phyloP scores from a whole-genome alignment of 345 rosid species.

The Cardamine occulta region DNA sequence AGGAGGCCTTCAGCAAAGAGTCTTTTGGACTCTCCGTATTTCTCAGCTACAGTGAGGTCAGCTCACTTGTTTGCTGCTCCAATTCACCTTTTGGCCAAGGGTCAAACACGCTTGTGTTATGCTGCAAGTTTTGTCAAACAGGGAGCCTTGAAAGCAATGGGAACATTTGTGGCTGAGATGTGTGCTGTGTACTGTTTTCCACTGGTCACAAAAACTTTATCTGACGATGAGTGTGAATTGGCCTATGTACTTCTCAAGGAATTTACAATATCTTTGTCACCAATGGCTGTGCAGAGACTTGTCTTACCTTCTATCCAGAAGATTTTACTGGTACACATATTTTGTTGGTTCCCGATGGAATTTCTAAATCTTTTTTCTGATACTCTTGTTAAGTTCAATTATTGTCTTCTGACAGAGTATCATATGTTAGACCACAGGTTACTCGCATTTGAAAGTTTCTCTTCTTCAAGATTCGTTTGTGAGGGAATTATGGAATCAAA shows the following conservation, averaged over 20 bases:
- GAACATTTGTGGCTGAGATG: constrained; percentile 82
- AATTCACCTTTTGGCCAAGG: constrained; percentile 73
- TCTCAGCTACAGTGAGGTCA: constrained; percentile 77
- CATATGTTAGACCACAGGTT: constrained; percentile 76
- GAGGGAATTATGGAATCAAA: constrained; percentile 76
- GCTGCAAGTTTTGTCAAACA: constrained; percentile 85
- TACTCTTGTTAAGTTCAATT: constrained; percentile 26
- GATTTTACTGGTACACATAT: constrained; percentile 71
- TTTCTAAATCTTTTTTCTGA: background rate
- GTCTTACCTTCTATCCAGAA: constrained; percentile 83
- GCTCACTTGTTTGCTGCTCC: constrained; percentile 85
- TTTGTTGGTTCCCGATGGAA: constrained; percentile 30
- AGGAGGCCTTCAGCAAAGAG: constrained; percentile 89
- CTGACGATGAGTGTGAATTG: constrained; percentile 79
- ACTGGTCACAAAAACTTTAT: constrained; percentile 57
- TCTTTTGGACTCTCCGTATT: constrained; percentile 85
- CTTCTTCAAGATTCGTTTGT: constrained; percentile 95
- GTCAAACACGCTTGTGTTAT: constrained; percentile 68
- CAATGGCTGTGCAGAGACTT: constrained; percentile 64
- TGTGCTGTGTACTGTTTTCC: constrained; percentile 79
- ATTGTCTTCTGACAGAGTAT: constrained; percentile 36
- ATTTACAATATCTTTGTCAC: constrained; percentile 68
- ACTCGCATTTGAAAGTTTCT: constrained; percentile 85
- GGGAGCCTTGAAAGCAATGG: constrained; percentile 87
- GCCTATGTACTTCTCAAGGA: constrained; percentile 80